Percentiles rank a stretch among this genome's conserved stretches.
phyloP scores from a whole-genome alignment of 768 basidiomycete species.

The Lepiota brunneoincarnata region DNA sequence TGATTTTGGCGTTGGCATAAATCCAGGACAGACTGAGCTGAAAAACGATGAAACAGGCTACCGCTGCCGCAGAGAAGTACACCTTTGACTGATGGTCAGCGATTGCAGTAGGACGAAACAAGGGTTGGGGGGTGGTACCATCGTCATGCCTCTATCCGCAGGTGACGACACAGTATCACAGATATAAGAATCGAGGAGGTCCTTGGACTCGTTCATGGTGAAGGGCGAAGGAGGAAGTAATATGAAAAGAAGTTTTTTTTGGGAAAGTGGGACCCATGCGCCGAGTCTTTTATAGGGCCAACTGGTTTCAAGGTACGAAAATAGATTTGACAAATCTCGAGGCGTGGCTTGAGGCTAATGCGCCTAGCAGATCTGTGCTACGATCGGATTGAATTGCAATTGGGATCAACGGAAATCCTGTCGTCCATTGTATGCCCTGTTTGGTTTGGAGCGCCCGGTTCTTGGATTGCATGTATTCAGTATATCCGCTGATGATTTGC shows the following conservation, averaged over 20 bases:
- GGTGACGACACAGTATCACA: background rate
- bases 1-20: background rate
- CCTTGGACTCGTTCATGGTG: background rate
- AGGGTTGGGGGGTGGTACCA: background rate
- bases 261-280: background rate
- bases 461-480: background rate
- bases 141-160: background rate
- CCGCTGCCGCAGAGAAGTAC: background rate
- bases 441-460: background rate
- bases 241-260: background rate
- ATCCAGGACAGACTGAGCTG: background rate
- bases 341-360: background rate
- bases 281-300: constrained; percentile 5
- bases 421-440: background rate
- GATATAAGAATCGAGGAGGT: background rate
- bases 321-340: constrained; percentile 12
- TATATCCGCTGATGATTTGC: background rate
- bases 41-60: background rate
- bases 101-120: background rate
- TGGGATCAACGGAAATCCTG: background rate
- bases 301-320: constrained; percentile 7
- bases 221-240: background rate
- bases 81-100: background rate
- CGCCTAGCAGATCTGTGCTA: constrained; percentile 4
- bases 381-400: constrained; percentile 1